Evolutionary conservation across 2,329 filamentous ascomycete species (phyloP).

Genomic region (Cordyceps militaris): DNA sequence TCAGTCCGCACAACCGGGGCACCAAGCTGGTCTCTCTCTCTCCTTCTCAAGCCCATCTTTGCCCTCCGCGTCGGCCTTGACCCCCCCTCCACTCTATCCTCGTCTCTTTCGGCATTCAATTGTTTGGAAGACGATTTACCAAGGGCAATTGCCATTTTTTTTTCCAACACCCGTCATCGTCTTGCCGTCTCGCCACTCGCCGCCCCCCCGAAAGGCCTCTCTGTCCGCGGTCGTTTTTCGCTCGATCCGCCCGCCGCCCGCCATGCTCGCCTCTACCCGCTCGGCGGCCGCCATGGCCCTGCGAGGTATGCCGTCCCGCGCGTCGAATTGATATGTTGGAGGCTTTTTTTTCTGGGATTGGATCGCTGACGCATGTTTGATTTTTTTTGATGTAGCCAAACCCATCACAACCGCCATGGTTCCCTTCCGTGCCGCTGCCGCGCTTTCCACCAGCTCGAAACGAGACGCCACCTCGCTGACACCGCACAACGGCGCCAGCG

Average conservation of each 20-base stretch:
- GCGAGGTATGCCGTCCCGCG: conserved; percentile 35
- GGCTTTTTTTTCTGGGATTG: background rate
- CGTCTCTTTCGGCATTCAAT: conserved; percentile 8
- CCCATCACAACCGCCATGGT: conserved; percentile 55
- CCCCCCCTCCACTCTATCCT: background rate
- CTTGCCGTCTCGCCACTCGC: background rate
- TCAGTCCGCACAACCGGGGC: conserved; percentile 7
- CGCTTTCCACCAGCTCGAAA: conserved; percentile 58
- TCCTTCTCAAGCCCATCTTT: background rate
- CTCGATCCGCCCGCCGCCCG: conserved; percentile 16
- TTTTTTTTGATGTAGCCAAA: conserved; percentile 45
- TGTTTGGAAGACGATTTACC: background rate
- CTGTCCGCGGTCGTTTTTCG: conserved; percentile 2
- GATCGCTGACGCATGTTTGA: conserved; percentile 6
- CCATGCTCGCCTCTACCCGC: conserved; percentile 44
- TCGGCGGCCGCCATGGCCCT: conserved; percentile 46
- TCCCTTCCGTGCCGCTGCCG: conserved; percentile 56
- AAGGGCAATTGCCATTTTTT: background rate
- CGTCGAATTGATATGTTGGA: background rate
- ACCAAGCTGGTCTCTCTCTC: conserved; percentile 3
- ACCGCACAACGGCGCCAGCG: conserved; percentile 44
- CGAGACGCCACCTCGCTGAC: conserved; percentile 54
- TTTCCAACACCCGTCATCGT: background rate
- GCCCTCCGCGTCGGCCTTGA: background rate
- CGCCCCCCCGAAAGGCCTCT: background rate